Base-by-base conservation (phyloP, 116 monocot genomes). In the Dioscorea cayenensis region DNA sequence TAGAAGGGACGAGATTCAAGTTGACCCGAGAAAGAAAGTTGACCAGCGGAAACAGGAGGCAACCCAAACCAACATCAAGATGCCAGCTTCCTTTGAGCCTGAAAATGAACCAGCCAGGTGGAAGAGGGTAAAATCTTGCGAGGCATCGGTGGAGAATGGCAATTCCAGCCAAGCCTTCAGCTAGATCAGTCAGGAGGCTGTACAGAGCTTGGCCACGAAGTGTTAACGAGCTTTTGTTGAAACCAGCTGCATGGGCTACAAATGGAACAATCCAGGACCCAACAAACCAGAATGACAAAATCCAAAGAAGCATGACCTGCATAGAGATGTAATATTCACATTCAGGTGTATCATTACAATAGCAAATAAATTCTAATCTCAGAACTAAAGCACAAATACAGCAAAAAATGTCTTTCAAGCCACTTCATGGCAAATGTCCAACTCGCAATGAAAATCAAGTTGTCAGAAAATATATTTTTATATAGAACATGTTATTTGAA, bases 231-330 rank as follows among this genome's bases (percentile, higher is more conserved):
- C 84, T 84, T 68, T 97, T 97, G 71, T 82, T 90, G 80, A 93
- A 83, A 64, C 93, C 93, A 65, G 83, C 75, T 35, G 68, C 71
- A 70, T 93, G 90, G 29, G 90, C 90, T 36, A 93, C 66, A 77
- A 90, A 93, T 16, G 97, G 97, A 61, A 97, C 83, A 62, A 93
- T 83, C 97, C 97, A 97, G 12, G 97, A 93, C 20, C 97, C 97
- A 10, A 97, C 88, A 35, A 93, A 86, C 97, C 97, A 97, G 73
- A 97, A 97, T 20, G 97, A 81, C 68, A 82, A 72, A 64, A 89
- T 83, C 97, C 97, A 93, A 10, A 97, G 80, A 66, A 97, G 84
- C 93, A 90, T 93, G 52, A 97, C 88, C 97, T 97, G 81, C 66
- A 78, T 61, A 18, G 36, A 11, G 16, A 62, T 6, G 67, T 1